Conservation (phyloP, 345 rosid genomes). For the Pistacia vera region DNA sequence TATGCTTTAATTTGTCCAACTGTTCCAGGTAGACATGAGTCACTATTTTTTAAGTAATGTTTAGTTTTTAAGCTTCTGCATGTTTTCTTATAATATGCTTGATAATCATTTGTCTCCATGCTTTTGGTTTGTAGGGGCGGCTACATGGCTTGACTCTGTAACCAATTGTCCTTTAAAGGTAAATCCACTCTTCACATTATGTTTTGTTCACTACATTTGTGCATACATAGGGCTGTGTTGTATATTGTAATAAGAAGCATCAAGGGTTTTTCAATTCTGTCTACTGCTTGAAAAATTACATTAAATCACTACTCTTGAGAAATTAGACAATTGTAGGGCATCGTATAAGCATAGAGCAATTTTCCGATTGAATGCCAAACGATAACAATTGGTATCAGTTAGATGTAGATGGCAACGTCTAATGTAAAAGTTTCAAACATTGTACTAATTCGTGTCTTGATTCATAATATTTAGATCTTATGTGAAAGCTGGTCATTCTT, state of each 20-base stretch:
- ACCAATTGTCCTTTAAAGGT: slow-evolving; percentile 92
- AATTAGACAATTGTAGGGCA: too few species aligned
- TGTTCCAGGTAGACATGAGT: slow-evolving; percentile 52
- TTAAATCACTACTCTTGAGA: too few species aligned
- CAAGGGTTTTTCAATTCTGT: background rate
- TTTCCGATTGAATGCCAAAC: too few species aligned
- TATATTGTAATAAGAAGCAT: background rate
- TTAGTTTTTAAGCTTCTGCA: slow-evolving; percentile 1
- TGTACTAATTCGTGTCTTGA: background rate
- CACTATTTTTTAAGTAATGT: background rate
- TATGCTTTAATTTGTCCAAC: slow-evolving; percentile 90
- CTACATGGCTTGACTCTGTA: slow-evolving; percentile 94
- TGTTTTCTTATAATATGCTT: slow-evolving; percentile 11
- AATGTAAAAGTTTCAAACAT: background rate
- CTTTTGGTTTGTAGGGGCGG: slow-evolving; percentile 46
- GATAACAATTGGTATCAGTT: background rate
- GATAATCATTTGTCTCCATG: slow-evolving; percentile 6
- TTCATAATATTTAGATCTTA: background rate
- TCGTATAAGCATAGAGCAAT: too few species aligned
- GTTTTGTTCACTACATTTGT: background rate
- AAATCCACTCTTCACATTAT: slow-evolving; percentile 8
- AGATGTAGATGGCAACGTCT: background rate
- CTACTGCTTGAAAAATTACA: background rate
- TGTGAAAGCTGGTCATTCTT: background rate
- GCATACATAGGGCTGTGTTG: background rate